Conservation (phyloP, 352 stramenopile genomes). For the Phytophthora hybrid region DNA sequence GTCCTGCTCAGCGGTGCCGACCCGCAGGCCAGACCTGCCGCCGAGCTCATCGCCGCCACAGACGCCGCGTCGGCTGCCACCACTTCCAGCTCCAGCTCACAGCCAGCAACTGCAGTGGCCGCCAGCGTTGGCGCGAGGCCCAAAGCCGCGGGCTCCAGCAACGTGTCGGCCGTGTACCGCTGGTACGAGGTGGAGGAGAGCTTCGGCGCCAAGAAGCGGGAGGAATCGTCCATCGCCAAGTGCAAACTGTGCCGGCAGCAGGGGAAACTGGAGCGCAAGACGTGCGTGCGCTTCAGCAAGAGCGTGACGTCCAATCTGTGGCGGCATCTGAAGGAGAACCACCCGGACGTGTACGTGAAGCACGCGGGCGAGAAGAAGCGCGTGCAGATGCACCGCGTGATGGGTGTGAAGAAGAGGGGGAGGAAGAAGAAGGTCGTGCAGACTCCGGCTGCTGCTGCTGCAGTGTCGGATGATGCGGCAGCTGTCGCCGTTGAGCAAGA, state of each 20-base stretch:
- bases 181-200: slow-evolving; percentile 81
- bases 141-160: slow-evolving; percentile 1
- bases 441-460: too few species aligned
- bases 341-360: slow-evolving; percentile 77
- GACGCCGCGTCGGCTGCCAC: too few species aligned
- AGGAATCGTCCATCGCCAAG: slow-evolving; percentile 77
- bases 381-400: slow-evolving; percentile 74
- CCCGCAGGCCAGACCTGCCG: too few species aligned
- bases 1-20: too few species aligned
- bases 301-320: slow-evolving; percentile 88
- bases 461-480: too few species aligned
- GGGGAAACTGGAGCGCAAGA: slow-evolving; percentile 72
- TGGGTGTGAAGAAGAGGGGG: slow-evolving; percentile 59
- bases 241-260: slow-evolving; percentile 70
- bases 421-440: slow-evolving; percentile 62
- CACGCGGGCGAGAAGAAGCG: slow-evolving; percentile 80
- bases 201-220: slow-evolving; percentile 67
- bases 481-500: background rate
- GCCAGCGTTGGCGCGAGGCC: too few species aligned
- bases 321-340: slow-evolving; percentile 85
- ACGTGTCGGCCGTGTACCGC: slow-evolving; percentile 77
- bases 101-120: too few species aligned
- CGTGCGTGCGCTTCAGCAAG: slow-evolving; percentile 82
- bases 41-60: too few species aligned
- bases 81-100: too few species aligned